Conservation (phyloP, 345 rosid genomes). For the Anastatica hierochuntica region DNA sequence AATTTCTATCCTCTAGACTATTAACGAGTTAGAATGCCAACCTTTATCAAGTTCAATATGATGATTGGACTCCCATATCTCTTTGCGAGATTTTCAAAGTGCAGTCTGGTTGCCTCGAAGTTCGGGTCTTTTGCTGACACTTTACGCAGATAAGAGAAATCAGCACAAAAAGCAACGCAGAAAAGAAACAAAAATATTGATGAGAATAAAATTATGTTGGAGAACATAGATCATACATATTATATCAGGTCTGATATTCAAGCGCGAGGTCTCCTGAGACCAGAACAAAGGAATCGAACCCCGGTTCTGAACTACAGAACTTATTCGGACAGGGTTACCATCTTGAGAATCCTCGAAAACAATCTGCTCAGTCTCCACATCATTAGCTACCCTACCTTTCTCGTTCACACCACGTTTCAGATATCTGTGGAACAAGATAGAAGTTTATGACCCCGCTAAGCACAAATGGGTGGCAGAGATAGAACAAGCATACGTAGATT, state of each 20-base stretch:
- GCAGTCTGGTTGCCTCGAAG: slow-evolving; percentile 82
- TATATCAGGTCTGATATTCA: slow-evolving; percentile 83
- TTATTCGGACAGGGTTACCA: slow-evolving; percentile 50
- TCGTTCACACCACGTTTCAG: slow-evolving; percentile 89
- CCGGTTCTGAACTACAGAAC: slow-evolving; percentile 89
- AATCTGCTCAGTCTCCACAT: slow-evolving; percentile 98
- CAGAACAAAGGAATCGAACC: slow-evolving; percentile 97
- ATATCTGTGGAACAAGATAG: slow-evolving; percentile 39
- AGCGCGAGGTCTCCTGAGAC: slow-evolving; percentile 92
- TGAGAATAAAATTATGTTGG: not conserved
- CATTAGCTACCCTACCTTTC: slow-evolving; percentile 96
- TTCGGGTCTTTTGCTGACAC: slow-evolving; percentile 69
- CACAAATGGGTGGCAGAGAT: not conserved
- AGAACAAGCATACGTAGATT: slow-evolving; percentile 1
- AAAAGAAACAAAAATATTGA: not conserved
- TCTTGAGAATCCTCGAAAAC: slow-evolving; percentile 71
- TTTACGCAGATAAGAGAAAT: slow-evolving; percentile 29
- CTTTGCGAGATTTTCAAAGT: slow-evolving; percentile 75
- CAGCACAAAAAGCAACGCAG: slow-evolving; percentile 10
- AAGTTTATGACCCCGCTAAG: slow-evolving; percentile 1
- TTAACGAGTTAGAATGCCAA: slow-evolving; percentile 19
- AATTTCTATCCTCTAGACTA: slow-evolving; percentile 6
- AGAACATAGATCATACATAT: slow-evolving; percentile 45
- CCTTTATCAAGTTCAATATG: slow-evolving; percentile 84
- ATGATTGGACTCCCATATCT: slow-evolving; percentile 93